Base-by-base conservation (phyloP, 2,329 filamentous ascomycete species). In the Fusarium nematophilum region DNA sequence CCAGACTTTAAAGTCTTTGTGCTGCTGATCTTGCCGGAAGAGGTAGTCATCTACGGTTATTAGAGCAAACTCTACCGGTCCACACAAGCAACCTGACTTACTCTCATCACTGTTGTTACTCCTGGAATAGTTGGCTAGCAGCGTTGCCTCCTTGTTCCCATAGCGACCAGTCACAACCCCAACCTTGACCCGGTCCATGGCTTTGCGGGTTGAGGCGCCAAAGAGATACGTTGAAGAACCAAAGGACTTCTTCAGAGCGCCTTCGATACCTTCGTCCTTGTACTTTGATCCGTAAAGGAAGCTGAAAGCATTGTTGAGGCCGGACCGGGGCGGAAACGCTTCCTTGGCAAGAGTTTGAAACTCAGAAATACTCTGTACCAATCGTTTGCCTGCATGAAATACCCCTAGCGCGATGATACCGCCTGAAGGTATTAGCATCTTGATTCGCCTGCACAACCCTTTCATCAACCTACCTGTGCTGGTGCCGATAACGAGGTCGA, bases 101-200 rank as follows among this genome's bases (percentile, higher is more conserved):
- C 56, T 48, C 40, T 51, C 38, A 23, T 39, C 50, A 1, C 3
- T 23, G 2, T 8, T 14, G 13, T 10, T 13, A 6, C 7, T 51
- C 9, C 59, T 44, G 2, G 53, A 57, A 11, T 63, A 63, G 3
- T 63, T 63, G 6, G 59, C 46, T 1, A 60, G 45, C 11, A 63
- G 18, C 1, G 13, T 25, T 2, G 52, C 17, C 14, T 34, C 25
- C 6, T 10, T 43, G 0, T 21, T 13, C 13, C 37, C 47, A 10
- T 51, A 33, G 0, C 46, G 13, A 30, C 42, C 54, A 9, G 53
- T 21, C 9, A 63, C 49, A 29, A 63, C 53, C 1, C 52, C 57
- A 3, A 63, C 59, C 2, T 63, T 63, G 25, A 57, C 59, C 17
- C 39, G 14, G 5, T 53, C 48, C 5, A 9, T 29, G 3, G 33